phyloP scores from a whole-genome alignment of 2,329 filamentous ascomycete genomes.

The Penicillium nordicum region DNA sequence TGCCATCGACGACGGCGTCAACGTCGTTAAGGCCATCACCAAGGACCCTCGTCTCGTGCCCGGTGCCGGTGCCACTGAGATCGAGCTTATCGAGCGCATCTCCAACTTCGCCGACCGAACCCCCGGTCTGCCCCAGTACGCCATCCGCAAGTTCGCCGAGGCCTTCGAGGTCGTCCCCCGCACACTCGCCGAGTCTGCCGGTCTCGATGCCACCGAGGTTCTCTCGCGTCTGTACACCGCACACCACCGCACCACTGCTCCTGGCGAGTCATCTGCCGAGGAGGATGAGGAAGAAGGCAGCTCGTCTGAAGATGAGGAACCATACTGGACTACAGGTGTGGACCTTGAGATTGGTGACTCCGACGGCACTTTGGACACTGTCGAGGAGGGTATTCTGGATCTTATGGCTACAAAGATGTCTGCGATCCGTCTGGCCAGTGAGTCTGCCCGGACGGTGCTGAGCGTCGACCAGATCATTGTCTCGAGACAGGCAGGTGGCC shows the following conservation, averaged over 20 bases:
- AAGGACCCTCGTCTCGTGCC: constrained; percentile 87
- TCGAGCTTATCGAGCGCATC: constrained; percentile 89
- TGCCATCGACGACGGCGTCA: constrained; percentile 95
- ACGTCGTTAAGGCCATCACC: constrained; percentile 97
- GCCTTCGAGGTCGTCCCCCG: constrained; percentile 96
- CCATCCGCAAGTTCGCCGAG: constrained; percentile 95
- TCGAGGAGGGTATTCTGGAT: constrained; percentile 85
- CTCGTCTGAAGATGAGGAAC: constrained; percentile 60
- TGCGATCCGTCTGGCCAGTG: constrained; percentile 95
- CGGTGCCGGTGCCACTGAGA: constrained; percentile 89
- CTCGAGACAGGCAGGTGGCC: constrained; percentile 91
- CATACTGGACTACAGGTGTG: constrained; percentile 86
- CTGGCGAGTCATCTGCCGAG: constrained; percentile 28
- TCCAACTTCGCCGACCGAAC: constrained; percentile 88
- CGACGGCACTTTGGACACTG: constrained; percentile 78
- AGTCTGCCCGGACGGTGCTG: constrained; percentile 87
- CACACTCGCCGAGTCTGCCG: constrained; percentile 89
- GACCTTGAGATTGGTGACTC: constrained; percentile 87
- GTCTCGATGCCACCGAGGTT: constrained; percentile 95
- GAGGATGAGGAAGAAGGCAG: constrained; percentile 37
- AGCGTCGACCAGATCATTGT: constrained; percentile 99
- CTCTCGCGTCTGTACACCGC: constrained; percentile 88
- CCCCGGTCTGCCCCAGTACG: constrained; percentile 87
- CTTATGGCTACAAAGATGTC: constrained; percentile 88
- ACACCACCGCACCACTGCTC: constrained; percentile 59